phyloP scores from a whole-genome alignment of 805 yeast species.

The Nadsonia fulvescens region DNA sequence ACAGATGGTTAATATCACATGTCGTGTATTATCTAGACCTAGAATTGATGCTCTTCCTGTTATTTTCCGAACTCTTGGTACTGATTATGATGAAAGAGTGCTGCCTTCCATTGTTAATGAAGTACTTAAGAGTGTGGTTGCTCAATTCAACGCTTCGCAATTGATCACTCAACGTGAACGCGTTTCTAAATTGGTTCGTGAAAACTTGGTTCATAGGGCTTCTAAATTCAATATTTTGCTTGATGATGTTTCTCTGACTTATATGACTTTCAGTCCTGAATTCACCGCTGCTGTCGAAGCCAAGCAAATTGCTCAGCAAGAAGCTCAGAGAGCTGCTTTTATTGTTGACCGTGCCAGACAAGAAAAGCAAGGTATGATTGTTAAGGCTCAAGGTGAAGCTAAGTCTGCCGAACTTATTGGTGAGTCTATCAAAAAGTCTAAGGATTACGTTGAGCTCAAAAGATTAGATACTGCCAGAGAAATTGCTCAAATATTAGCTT shows the following conservation, averaged over 20 bases:
- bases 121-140: slow-evolving; percentile 89
- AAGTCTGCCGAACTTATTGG: slow-evolving; percentile 95
- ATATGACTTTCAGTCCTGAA: slow-evolving; percentile 94
- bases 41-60: slow-evolving; percentile 59
- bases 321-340: slow-evolving; percentile 96
- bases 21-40: slow-evolving; percentile 90
- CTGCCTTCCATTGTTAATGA: slow-evolving; percentile 94
- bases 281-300: slow-evolving; percentile 96
- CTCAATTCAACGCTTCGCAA: slow-evolving; percentile 97
- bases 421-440: slow-evolving; percentile 93
- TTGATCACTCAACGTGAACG: slow-evolving; percentile 97
- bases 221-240: slow-evolving; percentile 67
- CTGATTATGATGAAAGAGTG: slow-evolving; percentile 91
- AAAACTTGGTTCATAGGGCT: slow-evolving; percentile 80
- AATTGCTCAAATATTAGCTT: slow-evolving; percentile 69
- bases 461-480: slow-evolving; percentile 95
- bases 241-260: slow-evolving; percentile 93
- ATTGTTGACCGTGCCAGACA: slow-evolving; percentile 93
- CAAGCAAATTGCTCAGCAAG: slow-evolving; percentile 98
- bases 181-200: slow-evolving; percentile 81
- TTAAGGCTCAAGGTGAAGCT: slow-evolving; percentile 97
- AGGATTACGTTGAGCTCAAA: slow-evolving; percentile 90
- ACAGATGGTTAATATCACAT: slow-evolving; percentile 98
- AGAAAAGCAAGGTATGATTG: slow-evolving; percentile 93
- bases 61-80: slow-evolving; percentile 82